Evolutionary conservation across 192 early-diverging fungal genomes (phyloP).

Genomic region (Linnemannia schmuckeri): DNA sequence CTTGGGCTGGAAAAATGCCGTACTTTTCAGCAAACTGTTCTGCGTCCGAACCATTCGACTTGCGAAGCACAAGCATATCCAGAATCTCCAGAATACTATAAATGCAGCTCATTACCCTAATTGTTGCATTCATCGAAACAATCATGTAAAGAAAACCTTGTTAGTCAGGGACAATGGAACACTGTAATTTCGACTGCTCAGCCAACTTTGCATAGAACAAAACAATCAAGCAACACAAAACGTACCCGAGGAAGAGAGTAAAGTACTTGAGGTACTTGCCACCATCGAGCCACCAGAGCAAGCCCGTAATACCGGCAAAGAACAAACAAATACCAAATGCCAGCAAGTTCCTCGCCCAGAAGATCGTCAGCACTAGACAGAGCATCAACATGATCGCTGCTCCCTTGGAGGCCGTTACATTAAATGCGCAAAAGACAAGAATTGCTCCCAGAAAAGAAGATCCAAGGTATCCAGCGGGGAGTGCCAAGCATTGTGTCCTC

Average conservation of each 20-base stretch:
- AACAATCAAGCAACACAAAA: conserved; percentile 48
- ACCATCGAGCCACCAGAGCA: conserved; percentile 87
- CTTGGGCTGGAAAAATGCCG: conserved; percentile 81
- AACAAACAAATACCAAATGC: conserved; percentile 83
- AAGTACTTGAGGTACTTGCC: conserved; percentile 88
- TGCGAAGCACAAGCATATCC: conserved; percentile 90
- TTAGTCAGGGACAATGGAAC: neutral
- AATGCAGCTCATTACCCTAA: conserved; percentile 90
- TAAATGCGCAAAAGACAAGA: conserved; percentile 95
- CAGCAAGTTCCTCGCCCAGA: conserved; percentile 93
- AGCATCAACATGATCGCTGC: conserved; percentile 89
- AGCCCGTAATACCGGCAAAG: conserved; percentile 84
- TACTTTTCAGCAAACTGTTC: conserved; percentile 83
- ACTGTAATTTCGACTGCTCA: neutral
- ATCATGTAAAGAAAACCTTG: neutral
- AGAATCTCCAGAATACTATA: conserved; percentile 97
- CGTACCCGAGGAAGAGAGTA: conserved; percentile 91
- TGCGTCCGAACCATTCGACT: conserved; percentile 97
- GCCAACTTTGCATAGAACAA: conserved; percentile 2
- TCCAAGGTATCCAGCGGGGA: conserved; percentile 94
- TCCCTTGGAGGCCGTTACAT: conserved; percentile 87
- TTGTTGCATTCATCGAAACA: neutral
- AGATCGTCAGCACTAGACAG: conserved; percentile 83
- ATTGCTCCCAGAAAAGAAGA: conserved; percentile 91
- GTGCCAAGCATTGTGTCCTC: conserved; percentile 82